phyloP scores from a whole-genome alignment of 164 flowering plant genomes.

The Liriodendron chinense region DNA sequence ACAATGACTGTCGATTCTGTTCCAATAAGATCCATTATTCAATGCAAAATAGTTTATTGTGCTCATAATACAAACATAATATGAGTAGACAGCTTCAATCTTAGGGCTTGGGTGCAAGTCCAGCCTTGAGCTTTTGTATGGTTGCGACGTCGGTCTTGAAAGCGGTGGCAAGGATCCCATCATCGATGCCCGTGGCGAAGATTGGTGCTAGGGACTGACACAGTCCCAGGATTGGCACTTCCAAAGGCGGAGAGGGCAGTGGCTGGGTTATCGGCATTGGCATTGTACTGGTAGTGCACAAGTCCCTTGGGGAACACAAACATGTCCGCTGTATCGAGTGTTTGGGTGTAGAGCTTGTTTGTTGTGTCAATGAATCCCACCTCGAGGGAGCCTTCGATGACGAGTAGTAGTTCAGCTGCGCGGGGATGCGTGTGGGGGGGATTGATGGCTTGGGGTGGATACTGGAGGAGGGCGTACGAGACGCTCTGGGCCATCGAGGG shows the following conservation, averaged over 20 bases:
- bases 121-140: conserved; percentile 18
- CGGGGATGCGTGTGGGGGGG: conserved; percentile 39
- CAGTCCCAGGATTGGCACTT: conserved; percentile 21
- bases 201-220: conserved; percentile 13
- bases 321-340: conserved; percentile 23
- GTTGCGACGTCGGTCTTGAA: conserved; percentile 22
- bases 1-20: too few species aligned
- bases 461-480: conserved; percentile 25
- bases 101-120: conserved; percentile 13
- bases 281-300: conserved; percentile 18
- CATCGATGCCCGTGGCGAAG: conserved; percentile 17
- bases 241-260: conserved; percentile 16
- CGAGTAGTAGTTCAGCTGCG: conserved; percentile 30
- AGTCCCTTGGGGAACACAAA: conserved; percentile 31
- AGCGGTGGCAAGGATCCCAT: conserved; percentile 13
- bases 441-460: conserved; percentile 21
- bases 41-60: too few species aligned
- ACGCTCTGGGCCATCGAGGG: conserved; percentile 34
- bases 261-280: conserved; percentile 9
- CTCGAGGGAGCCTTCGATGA: conserved; percentile 19
- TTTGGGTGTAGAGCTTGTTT: conserved; percentile 24
- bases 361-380: conserved; percentile 27
- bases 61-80: neutral
- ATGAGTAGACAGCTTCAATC: neutral
- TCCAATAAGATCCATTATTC: too few species aligned